A percentile compares a stretch with the other conserved stretches of the same genome.
Evolutionary conservation across 495 filamentous ascomycete species (phyloP).

Genomic region (Penicillium roqueforti): DNA sequence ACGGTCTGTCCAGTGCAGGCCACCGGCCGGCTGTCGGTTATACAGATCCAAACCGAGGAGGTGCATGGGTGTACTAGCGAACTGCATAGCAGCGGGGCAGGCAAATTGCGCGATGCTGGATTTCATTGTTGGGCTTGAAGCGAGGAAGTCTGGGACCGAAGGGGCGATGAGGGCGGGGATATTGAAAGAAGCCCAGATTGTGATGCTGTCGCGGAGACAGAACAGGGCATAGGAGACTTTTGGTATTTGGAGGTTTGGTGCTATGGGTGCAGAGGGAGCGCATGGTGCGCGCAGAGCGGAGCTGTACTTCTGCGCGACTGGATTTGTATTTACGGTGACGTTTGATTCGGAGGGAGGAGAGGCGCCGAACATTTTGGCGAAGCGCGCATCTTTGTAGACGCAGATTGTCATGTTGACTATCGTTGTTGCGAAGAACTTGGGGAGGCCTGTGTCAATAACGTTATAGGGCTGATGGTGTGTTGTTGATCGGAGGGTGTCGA

Average conservation of each 20-base stretch:
- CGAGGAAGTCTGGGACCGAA: conserved; percentile 38
- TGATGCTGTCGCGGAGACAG: conserved; percentile 78
- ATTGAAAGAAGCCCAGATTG: conserved; percentile 93
- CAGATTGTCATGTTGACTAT: conserved; percentile 87
- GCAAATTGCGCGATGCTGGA: conserved; percentile 72
- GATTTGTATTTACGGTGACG: conserved; percentile 14
- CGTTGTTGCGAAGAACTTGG: conserved; percentile 79
- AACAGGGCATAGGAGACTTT: conserved; percentile 69
- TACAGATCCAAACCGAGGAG: conserved; percentile 85
- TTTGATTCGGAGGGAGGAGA: conserved; percentile 14
- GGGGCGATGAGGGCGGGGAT: conserved; percentile 70
- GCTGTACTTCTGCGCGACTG: not conserved
- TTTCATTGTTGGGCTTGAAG: conserved; percentile 50
- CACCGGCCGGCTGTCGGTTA: conserved; percentile 56
- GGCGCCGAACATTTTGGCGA: conserved; percentile 74
- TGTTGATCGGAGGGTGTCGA: conserved; percentile 78
- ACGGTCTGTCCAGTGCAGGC: conserved; percentile 53
- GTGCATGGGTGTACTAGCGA: conserved; percentile 82
- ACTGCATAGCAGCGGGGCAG: conserved; percentile 75
- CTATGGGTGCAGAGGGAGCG: conserved; percentile 10
- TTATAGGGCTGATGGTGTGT: conserved; percentile 51
- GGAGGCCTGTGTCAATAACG: conserved; percentile 63
- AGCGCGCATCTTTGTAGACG: conserved; percentile 88
- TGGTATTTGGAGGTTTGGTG: conserved; percentile 35
- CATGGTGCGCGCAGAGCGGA: conserved; percentile 43